Percentiles rank a stretch among this genome's conserved stretches.
Evolutionary conservation across 176 grass and related monocot genomes (phyloP).

Genomic region (Musa schizocarpa): DNA sequence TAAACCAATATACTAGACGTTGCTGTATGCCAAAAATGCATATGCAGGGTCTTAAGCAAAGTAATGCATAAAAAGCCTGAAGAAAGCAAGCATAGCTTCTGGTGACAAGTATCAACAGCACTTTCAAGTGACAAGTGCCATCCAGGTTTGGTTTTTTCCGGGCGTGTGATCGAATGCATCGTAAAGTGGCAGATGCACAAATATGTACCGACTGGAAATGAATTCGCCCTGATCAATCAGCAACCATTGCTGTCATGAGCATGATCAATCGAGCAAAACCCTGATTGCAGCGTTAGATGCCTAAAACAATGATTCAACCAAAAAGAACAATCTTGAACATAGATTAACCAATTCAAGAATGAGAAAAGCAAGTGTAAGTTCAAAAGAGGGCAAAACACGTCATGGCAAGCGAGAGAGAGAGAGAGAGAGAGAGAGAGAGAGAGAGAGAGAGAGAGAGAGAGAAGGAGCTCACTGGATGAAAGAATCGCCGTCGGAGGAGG

Average conservation of each 20-base stretch:
- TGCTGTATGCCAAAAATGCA: neutral
- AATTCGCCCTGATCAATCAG: too few species aligned
- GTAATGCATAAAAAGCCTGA: neutral
- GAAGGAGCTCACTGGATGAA: slow-evolving; percentile 58
- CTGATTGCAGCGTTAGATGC: too few species aligned
- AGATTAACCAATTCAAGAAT: neutral
- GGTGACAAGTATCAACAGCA: too few species aligned
- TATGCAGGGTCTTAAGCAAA: neutral
- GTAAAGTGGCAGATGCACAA: too few species aligned
- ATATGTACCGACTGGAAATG: too few species aligned
- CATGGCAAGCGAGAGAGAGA: neutral
- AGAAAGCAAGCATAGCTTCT: neutral
- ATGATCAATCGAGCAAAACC: too few species aligned
- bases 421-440: too few species aligned
- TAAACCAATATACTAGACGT: neutral
- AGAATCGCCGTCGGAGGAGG: slow-evolving; percentile 43
- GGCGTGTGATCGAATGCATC: too few species aligned
- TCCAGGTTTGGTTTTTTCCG: too few species aligned
- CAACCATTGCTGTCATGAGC: too few species aligned
- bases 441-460: too few species aligned
- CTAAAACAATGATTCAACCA: neutral
- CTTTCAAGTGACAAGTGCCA: too few species aligned
- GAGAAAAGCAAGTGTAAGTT: neutral
- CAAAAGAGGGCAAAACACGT: slow-evolving; percentile 1
- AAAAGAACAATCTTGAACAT: neutral